Percentiles rank a stretch among this genome's conserved stretches.
These are phyloP conservation scores for Pseudocercospora eumusae DNA, from an alignment of 2,329 filamentous ascomycete genomes.

Conservation along the genomic window DNA sequence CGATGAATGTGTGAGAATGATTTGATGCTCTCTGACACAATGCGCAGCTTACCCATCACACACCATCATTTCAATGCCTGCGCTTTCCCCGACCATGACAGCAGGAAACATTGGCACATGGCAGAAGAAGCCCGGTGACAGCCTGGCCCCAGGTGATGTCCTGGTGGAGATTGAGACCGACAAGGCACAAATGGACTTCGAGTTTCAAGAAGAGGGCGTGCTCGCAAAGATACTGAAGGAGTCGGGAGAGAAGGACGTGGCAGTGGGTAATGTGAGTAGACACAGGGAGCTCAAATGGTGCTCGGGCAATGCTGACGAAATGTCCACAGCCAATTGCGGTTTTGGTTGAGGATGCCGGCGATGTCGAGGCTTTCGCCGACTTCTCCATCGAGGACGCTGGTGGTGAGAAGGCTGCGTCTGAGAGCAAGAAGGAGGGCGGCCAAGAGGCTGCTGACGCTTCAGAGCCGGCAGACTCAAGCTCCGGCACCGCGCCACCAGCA, in stretches of 20 bases:
- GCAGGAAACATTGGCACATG: slow-evolving; percentile 93
- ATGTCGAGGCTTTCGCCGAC: slow-evolving; percentile 82
- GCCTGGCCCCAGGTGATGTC: slow-evolving; percentile 86
- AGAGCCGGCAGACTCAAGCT: slow-evolving; percentile 58
- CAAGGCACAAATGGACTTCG: slow-evolving; percentile 99
- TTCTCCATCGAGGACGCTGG: slow-evolving; percentile 90
- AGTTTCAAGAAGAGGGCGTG: slow-evolving; percentile 97
- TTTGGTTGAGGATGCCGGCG: slow-evolving; percentile 86
- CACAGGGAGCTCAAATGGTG: background rate
- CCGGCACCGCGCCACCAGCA: slow-evolving; percentile 57
- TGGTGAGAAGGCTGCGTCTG: slow-evolving; percentile 69
- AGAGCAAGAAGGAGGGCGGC: slow-evolving; percentile 61
- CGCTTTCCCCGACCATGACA: slow-evolving; percentile 96
- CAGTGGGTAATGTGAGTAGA: slow-evolving; percentile 85
- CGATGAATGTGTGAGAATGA: too few species aligned
- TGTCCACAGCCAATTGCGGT: slow-evolving; percentile 82
- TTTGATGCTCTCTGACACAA: too few species aligned
- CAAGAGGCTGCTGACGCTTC: slow-evolving; percentile 63
- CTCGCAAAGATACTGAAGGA: slow-evolving; percentile 93
- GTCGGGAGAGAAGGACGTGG: slow-evolving; percentile 86
- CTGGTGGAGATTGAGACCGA: slow-evolving; percentile 86
- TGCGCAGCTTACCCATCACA: slow-evolving; percentile 88
- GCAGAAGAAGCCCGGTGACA: slow-evolving; percentile 96
- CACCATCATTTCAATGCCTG: slow-evolving; percentile 95
- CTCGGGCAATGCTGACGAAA: slow-evolving; percentile 24